Evolutionary conservation across 2,329 filamentous ascomycete species (phyloP), one percentile per base, ranked within the genome.

Genomic region (Phaeophleospora eucalypticola): DNA sequence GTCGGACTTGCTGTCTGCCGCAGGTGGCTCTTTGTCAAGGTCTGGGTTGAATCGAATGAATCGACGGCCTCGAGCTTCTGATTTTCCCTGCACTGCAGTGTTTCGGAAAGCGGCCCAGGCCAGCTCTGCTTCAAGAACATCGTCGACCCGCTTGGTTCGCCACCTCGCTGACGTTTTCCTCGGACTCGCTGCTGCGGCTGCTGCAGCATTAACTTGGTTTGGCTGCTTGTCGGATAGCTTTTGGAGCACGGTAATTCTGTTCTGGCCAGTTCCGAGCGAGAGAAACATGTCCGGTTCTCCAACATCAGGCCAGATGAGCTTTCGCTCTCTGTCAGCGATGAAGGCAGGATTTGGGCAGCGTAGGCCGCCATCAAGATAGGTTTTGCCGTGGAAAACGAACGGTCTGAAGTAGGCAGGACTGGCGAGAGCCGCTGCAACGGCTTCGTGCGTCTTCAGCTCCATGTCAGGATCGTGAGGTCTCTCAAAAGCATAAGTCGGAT

Each of bases 361-460:
- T 0, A 77, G 60, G 2, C 69, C 74, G 2, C 75, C 75, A 46
- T 79, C 76, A 0, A 74, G 61, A 49, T 77, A 80, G 0, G 73
- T 72, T 3, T 68, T 66, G 4, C 68, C 64, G 44, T 79, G 73
- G 36, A 54, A 56, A n/a, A 68, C 63, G 62, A 77, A 78, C 4
- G 73, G 71, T 50, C 75, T 74, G 61, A 79, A 79, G 50, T 71
- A 75, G 1, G 65, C 67, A 2, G 76, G 75, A 3, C 73, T 71
- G 4, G 76, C 73, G 1, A 73, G 69, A 1, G 75, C 75, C 4
- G 76, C 76, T 14, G 76, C 68, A 2, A 74, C 68, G 15, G 74
- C 73, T 65, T 80, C 71, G 73, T 76, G 78, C 3, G 73, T 68
- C 52, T 71, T 73, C 19, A 75, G 45, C 49, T 75, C 72, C 35